These are phyloP conservation scores for Herpetomonas samuelpessoai DNA, from an alignment of 208 protist species.

Conservation along the genomic window DNA sequence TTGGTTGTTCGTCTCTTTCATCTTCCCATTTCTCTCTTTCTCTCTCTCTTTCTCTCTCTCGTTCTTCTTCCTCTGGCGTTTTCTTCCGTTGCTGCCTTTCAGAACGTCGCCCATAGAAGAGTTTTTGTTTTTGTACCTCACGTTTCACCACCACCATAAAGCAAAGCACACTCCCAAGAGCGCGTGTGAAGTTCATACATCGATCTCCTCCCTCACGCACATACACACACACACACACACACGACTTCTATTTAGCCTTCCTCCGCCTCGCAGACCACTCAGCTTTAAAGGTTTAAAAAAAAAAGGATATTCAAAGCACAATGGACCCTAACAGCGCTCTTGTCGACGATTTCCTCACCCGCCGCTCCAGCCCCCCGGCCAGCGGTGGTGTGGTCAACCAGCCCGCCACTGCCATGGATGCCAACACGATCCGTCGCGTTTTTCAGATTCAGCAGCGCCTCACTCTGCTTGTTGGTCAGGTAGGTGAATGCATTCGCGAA, in stretches of 20 bases:
- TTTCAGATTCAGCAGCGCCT: conserved; percentile 37
- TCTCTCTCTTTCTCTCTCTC: conserved; percentile 10
- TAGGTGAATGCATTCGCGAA: conserved; percentile 30
- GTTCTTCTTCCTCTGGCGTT: conserved; percentile 2
- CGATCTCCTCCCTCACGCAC: too few species aligned
- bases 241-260: neutral
- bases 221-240: conserved; percentile 14
- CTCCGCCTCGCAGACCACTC: neutral
- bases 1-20: too few species aligned
- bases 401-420: neutral
- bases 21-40: neutral
- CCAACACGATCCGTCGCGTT: neutral
- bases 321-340: conserved; percentile 12
- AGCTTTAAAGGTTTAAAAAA: conserved; percentile 2
- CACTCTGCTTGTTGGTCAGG: conserved; percentile 33
- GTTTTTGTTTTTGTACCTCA: neutral
- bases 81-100: neutral
- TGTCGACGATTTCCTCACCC: conserved; percentile 18
- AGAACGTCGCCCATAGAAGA: neutral
- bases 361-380: neutral
- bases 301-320: conserved; percentile 4
- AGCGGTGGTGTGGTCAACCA: neutral
- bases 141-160: too few species aligned
- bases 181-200: too few species aligned
- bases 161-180: too few species aligned